A percentile compares a stretch with the other conserved stretches of the same genome.
These are phyloP conservation scores for Fusarium abutilonis DNA, from an alignment of 2,329 filamentous ascomycete species.

Conservation along the genomic window DNA sequence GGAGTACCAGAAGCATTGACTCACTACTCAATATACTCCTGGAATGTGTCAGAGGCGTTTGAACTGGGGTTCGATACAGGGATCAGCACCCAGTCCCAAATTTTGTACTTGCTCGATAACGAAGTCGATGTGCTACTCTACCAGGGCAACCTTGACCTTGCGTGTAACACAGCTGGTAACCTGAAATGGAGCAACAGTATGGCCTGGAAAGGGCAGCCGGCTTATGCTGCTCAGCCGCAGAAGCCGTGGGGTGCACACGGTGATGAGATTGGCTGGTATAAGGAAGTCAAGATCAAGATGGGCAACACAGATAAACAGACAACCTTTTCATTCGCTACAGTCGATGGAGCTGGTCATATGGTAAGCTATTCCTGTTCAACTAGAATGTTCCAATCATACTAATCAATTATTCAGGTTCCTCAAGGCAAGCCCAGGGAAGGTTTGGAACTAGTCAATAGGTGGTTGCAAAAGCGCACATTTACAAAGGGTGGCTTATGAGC, in stretches of 20 bases:
- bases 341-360: conserved; percentile 35
- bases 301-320: conserved; percentile 10
- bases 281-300: conserved; percentile 26
- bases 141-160: conserved; percentile 36
- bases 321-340: conserved; percentile 23
- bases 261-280: conserved; percentile 23
- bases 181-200: conserved; percentile 29
- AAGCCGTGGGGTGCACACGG: conserved; percentile 17
- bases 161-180: conserved; percentile 38
- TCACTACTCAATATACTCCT: conserved; percentile 13
- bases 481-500: not conserved
- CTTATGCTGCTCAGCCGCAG: conserved; percentile 27
- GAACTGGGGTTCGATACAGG: conserved; percentile 2
- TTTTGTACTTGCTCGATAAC: conserved; percentile 15
- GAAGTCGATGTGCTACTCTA: conserved; percentile 31
- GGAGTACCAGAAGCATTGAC: not conserved
- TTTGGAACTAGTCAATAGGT: conserved; percentile 13
- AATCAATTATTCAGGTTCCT: not conserved
- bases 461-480: conserved; percentile 20
- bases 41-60: conserved; percentile 4
- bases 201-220: conserved; percentile 33
- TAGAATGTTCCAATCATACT: not conserved
- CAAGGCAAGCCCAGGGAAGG: conserved; percentile 16
- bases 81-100: conserved; percentile 22
- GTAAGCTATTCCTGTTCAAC: not conserved